These are phyloP conservation scores for Aspergillus calidoustus DNA, from an alignment of 2,329 filamentous ascomycete genomes.

Conservation along the genomic window DNA sequence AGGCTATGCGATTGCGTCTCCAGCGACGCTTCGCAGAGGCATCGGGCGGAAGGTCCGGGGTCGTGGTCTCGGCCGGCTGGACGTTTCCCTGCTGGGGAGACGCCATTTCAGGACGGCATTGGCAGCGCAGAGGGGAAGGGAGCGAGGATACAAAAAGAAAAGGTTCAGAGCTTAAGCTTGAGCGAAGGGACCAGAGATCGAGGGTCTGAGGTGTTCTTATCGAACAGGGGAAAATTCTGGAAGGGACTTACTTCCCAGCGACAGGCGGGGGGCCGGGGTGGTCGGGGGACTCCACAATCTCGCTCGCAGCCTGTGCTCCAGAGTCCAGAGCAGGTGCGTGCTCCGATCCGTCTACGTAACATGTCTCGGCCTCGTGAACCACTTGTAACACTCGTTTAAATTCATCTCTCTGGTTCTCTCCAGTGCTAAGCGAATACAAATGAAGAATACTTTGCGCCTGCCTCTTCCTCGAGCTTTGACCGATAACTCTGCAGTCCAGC, in stretches of 20 bases:
- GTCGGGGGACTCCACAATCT: neutral
- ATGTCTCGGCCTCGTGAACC: neutral
- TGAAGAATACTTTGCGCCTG: neutral
- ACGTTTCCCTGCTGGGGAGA: conserved; percentile 35
- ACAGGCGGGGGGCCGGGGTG: neutral
- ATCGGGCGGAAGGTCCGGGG: conserved; percentile 21
- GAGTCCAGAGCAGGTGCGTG: neutral
- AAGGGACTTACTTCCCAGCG: neutral
- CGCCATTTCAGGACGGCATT: conserved; percentile 40
- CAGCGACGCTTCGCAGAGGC: conserved; percentile 40
- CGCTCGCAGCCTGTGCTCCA: neutral
- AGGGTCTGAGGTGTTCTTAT: neutral
- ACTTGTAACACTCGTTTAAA: neutral
- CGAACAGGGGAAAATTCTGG: neutral
- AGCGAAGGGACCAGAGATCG: neutral
- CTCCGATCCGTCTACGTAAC: neutral
- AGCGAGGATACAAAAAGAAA: neutral
- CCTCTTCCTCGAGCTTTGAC: neutral
- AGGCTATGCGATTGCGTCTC: conserved; percentile 60
- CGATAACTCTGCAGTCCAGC: neutral
- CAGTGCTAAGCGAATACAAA: neutral
- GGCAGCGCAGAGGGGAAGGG: conserved; percentile 1
- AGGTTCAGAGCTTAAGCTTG: neutral
- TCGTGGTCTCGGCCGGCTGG: conserved; percentile 21
- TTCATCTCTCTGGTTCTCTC: neutral